These are phyloP conservation scores for Saururus chinensis DNA, from an alignment of 164 flowering plant genomes.

Conservation along the genomic window DNA sequence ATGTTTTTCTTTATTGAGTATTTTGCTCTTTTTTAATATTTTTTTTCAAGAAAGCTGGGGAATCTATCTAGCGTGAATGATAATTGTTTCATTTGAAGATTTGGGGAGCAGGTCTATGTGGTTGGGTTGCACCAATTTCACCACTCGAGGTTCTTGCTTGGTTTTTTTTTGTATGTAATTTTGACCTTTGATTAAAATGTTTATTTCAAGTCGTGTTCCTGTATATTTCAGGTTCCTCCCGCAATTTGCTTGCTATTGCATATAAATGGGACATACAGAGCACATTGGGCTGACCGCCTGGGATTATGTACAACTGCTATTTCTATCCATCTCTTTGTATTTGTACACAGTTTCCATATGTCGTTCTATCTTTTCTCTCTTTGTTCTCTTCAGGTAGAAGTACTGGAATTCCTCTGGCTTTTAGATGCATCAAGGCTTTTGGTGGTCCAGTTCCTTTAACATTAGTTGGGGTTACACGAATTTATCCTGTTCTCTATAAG, in stretches of 20 bases:
- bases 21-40: constrained; percentile 1
- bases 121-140: constrained; percentile 82
- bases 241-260: constrained; percentile 48
- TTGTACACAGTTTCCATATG: not conserved
- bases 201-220: constrained; percentile 7
- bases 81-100: constrained; percentile 41
- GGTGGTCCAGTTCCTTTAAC: constrained; percentile 84
- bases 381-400: constrained; percentile 39
- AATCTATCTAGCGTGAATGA: constrained; percentile 13
- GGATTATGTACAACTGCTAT: constrained; percentile 57
- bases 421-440: constrained; percentile 63
- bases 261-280: constrained; percentile 87
- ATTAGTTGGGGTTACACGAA: constrained; percentile 60
- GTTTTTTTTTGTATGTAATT: not conserved
- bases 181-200: not conserved
- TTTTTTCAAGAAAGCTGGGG: not conserved
- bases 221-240: constrained; percentile 38
- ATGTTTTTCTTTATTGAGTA: not conserved
- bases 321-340: not conserved
- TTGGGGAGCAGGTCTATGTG: constrained; percentile 79
- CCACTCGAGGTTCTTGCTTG: constrained; percentile 65
- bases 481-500: constrained; percentile 81
- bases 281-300: constrained; percentile 88
- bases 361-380: not conserved
- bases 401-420: constrained; percentile 65